Evolutionary conservation across 495 filamentous ascomycete species (phyloP).

Genomic region (Pseudevernia furfuracea): DNA sequence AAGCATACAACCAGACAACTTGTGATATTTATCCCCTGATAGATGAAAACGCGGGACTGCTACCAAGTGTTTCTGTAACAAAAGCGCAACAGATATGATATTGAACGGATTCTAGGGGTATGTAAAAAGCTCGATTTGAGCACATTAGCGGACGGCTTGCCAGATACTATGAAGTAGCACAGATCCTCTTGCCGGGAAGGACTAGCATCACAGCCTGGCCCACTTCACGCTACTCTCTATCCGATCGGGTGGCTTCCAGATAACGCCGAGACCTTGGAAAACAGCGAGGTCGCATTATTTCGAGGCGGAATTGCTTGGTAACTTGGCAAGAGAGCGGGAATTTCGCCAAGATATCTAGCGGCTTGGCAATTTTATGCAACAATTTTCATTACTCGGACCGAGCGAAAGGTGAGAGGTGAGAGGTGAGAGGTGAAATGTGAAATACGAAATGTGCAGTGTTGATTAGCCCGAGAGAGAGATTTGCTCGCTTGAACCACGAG

Average conservation of each 20-base stretch:
- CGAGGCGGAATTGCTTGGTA: slow-evolving; percentile 4
- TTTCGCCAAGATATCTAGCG: background rate
- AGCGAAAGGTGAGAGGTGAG: too few species aligned
- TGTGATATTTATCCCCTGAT: background rate
- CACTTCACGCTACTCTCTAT: too few species aligned
- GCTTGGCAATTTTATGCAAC: background rate
- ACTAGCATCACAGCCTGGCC: background rate
- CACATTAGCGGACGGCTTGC: background rate
- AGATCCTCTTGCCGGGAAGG: background rate
- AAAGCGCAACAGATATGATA: background rate
- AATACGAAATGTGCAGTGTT: background rate
- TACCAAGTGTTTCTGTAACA: background rate
- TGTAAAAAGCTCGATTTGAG: background rate
- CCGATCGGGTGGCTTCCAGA: too few species aligned
- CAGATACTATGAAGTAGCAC: background rate
- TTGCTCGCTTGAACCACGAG: background rate
- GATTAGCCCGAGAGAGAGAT: background rate
- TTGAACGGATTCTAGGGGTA: background rate
- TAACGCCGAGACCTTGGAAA: background rate
- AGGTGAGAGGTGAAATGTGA: background rate
- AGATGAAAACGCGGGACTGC: background rate
- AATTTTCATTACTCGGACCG: background rate
- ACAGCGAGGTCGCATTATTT: background rate
- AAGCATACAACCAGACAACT: background rate
- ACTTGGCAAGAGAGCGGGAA: slow-evolving; percentile 6